Percentiles rank a stretch among this genome's conserved stretches.
Conservation (phyloP, 345 rosid species). For the Lepidium didymum region DNA sequence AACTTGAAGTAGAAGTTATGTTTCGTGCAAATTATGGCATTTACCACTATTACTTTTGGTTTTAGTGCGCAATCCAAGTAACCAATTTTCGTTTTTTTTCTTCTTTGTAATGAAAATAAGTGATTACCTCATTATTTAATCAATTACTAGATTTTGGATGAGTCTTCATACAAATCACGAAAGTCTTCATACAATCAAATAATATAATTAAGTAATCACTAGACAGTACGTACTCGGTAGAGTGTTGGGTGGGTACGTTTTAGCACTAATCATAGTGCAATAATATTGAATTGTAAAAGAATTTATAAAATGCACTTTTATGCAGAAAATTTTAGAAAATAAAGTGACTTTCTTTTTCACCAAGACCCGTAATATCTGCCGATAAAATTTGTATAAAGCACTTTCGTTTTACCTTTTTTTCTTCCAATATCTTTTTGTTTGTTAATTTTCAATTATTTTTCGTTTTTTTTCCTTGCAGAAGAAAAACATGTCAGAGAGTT, state of each 20-base stretch:
- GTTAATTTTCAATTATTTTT: background rate
- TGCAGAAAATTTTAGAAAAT: slow-evolving; percentile 1
- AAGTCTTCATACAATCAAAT: background rate
- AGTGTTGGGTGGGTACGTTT: slow-evolving; percentile 8
- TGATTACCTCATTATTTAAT: background rate
- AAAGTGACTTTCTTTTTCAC: slow-evolving; percentile 13
- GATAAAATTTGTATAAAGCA: background rate
- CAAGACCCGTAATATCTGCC: slow-evolving; percentile 19
- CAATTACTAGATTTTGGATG: background rate
- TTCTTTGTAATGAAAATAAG: background rate
- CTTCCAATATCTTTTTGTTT: background rate
- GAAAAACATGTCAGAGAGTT: too few relatives aligned
- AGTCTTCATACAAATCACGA: background rate
- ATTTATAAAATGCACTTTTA: slow-evolving; percentile 16
- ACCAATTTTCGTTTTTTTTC: background rate
- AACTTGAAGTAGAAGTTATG: slow-evolving; percentile 24
- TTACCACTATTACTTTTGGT: slow-evolving; percentile 1
- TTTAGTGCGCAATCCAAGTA: slow-evolving; percentile 18
- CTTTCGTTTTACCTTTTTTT: background rate
- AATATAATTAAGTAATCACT: background rate
- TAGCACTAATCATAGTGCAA: slow-evolving; percentile 18
- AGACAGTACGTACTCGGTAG: background rate
- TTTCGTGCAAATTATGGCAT: slow-evolving; percentile 15
- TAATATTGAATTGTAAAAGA: slow-evolving; percentile 4
- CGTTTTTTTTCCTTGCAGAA: background rate